Evolutionary conservation across 2,329 filamentous ascomycete genomes (phyloP).

Genomic region (Thyridium curvatum): DNA sequence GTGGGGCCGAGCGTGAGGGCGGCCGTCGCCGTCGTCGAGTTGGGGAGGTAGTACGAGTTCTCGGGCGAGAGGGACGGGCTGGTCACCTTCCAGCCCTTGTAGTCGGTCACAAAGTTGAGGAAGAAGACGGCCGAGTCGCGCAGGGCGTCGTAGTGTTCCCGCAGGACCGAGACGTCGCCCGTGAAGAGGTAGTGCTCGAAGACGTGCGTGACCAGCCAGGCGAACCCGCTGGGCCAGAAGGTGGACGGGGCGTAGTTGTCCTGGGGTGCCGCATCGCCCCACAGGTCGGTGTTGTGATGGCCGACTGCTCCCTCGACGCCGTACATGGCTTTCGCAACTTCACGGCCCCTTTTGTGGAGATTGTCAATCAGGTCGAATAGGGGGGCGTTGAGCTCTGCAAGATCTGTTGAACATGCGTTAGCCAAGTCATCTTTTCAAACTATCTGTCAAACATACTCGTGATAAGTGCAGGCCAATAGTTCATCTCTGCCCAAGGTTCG

Average conservation of each 20-base stretch:
- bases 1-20: not conserved
- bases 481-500: slow-evolving; percentile 22
- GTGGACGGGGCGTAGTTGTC: slow-evolving; percentile 15
- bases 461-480: slow-evolving; percentile 30
- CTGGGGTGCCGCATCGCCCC: slow-evolving; percentile 11
- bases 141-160: slow-evolving; percentile 18
- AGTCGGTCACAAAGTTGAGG: slow-evolving; percentile 20
- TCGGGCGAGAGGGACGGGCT: slow-evolving; percentile 20
- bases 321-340: slow-evolving; percentile 11
- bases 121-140: slow-evolving; percentile 20
- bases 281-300: slow-evolving; percentile 14
- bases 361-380: slow-evolving; percentile 28
- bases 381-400: slow-evolving; percentile 23
- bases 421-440: not conserved
- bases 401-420: slow-evolving; percentile 5
- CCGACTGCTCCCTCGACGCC: slow-evolving; percentile 8
- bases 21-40: slow-evolving; percentile 1
- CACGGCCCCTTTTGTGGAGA: slow-evolving; percentile 13
- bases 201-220: slow-evolving; percentile 31
- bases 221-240: slow-evolving; percentile 31
- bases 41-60: slow-evolving; percentile 14
- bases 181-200: slow-evolving; percentile 31
- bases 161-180: slow-evolving; percentile 19
- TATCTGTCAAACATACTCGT: slow-evolving; percentile 6
- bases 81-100: slow-evolving; percentile 16